phyloP scores from a whole-genome alignment of 345 rosid genomes.

The Hibiscus trionum region DNA sequence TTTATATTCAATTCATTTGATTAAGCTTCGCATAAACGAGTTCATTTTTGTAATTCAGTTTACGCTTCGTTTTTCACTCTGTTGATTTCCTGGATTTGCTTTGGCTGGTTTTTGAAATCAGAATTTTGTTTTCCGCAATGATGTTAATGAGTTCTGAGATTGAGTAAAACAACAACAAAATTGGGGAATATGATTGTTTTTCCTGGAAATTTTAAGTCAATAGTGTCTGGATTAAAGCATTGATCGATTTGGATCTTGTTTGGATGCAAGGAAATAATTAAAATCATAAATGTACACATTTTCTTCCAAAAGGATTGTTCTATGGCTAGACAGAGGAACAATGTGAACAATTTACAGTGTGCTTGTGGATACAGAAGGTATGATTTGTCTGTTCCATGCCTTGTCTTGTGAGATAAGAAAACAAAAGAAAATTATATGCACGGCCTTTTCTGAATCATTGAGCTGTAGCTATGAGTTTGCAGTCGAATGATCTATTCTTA shows the following conservation, averaged over 20 bases:
- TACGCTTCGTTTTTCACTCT: background rate
- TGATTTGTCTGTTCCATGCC: background rate
- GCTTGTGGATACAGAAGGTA: background rate
- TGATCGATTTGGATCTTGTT: background rate
- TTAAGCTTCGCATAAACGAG: background rate
- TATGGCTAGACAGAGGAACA: background rate
- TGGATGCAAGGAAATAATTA: background rate
- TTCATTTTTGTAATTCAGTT: background rate
- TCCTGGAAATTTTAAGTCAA: background rate
- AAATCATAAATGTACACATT: background rate
- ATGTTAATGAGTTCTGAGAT: background rate
- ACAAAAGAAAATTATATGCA: background rate
- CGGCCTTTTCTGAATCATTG: background rate
- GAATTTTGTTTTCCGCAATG: background rate
- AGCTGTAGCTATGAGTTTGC: background rate
- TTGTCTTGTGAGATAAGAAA: background rate
- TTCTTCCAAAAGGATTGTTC: background rate
- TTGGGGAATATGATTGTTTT: background rate
- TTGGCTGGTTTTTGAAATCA: background rate
- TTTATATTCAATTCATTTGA: conserved; percentile 10
- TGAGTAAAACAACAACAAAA: background rate
- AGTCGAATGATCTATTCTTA: background rate
- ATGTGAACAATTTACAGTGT: background rate
- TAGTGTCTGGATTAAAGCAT: background rate
- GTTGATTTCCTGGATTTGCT: background rate